Evolutionary conservation across 2,329 filamentous ascomycete species (phyloP), one percentile per base, ranked within the genome.

Genomic region (Stemphylium vesicarium): DNA sequence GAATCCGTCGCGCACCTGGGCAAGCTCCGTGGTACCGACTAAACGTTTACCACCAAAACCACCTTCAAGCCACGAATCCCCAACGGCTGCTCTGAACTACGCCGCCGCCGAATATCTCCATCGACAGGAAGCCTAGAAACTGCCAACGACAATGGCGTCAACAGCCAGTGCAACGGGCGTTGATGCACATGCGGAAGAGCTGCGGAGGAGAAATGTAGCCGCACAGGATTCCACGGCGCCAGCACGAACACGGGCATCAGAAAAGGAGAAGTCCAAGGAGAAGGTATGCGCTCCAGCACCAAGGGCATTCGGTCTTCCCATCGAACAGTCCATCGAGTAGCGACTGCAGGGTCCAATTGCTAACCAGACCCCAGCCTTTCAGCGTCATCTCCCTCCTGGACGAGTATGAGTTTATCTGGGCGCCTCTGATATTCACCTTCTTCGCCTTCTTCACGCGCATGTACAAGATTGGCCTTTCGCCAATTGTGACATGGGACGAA

Each of bases 401-500:
- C 68, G 79, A 84, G 52, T 86, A 82, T 73, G 86, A 88, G 69
- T 84, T 81, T 61, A 76, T 88, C 58, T 81, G 86, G 73, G 85
- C 84, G n/a, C 85, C 86, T 38, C 72, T 88, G 44, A 74, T 88
- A 60, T 85, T 88, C 69, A 88, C 85, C 29, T 79, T 80, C 39
- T 75, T 88, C 54, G 82, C 86, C 57, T 82, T 88, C 74, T 88
- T 88, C 75, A 88, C 85, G 39, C 84, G 86, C 65, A 82, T 88
- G 79, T 88, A 85, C 77, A 86, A 84, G 74, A 88, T 88, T 70
- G 86, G 86, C 53, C 76, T 86, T 45, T 90, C 88, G 40, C 82
- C 85, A 58, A 90, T 90, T 66, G 88, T 90, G 55, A 90, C 88
- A 42, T 90, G 88, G 88, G 88, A 90, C 74, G 88, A 90, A 79